These are phyloP conservation scores for Capniomyces stellatus DNA, from an alignment of 371 early-diverging fungal genomes.

Conservation along the genomic window DNA sequence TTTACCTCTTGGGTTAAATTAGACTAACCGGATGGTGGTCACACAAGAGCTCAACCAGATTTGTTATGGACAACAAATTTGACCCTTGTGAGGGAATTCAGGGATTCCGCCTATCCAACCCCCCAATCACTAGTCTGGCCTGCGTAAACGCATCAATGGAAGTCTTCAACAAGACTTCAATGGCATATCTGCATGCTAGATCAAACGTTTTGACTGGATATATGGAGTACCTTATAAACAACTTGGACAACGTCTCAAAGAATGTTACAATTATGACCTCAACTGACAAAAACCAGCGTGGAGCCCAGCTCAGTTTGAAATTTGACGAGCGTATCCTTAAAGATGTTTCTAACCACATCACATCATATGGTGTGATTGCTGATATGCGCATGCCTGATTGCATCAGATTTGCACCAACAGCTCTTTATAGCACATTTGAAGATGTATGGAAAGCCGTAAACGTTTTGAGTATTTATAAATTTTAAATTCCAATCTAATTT, in stretches of 20 bases:
- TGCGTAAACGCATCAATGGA: constrained; percentile 59
- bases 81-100: constrained; percentile 61
- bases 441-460: constrained; percentile 39
- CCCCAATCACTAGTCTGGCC: constrained; percentile 49
- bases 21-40: constrained; percentile 93
- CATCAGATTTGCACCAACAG: constrained; percentile 78
- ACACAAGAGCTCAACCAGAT: constrained; percentile 55
- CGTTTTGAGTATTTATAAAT: constrained; percentile 3
- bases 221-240: constrained; percentile 43
- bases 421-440: constrained; percentile 71
- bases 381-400: constrained; percentile 87
- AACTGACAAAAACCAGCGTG: constrained; percentile 47
- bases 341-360: constrained; percentile 37
- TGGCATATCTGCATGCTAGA: constrained; percentile 46
- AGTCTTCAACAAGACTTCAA: constrained; percentile 54
- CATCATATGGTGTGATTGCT: constrained; percentile 50
- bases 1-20: no score
- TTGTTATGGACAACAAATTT: constrained; percentile 58
- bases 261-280: constrained; percentile 63
- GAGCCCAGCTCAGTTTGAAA: constrained; percentile 63
- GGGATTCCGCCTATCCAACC: constrained; percentile 81
- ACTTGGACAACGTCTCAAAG: constrained; percentile 6
- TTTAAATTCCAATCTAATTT: no score
- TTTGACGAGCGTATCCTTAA: constrained; percentile 26
- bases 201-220: constrained; percentile 63